A percentile compares a stretch with the other conserved stretches of the same genome.
These are phyloP conservation scores for Apiotrichum porosum DNA, from an alignment of 1,284 basidiomycete species.

Conservation along the genomic window DNA sequence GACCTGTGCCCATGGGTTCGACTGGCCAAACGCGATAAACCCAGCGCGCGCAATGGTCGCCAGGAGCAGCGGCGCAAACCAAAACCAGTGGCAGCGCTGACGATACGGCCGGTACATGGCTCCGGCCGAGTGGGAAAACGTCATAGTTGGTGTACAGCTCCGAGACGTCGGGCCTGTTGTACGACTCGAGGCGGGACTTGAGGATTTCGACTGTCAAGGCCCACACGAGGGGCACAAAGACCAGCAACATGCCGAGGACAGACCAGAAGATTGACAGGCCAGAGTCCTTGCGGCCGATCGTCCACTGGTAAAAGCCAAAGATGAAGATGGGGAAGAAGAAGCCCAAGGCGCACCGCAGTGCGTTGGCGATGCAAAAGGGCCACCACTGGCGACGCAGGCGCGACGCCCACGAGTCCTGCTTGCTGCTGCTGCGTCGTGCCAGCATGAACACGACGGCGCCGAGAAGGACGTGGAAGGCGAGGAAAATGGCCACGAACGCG, in stretches of 20 bases:
- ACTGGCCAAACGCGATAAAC: slow-evolving; percentile 66
- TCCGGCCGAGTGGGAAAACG: slow-evolving; percentile 45
- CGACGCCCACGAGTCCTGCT: slow-evolving; percentile 30
- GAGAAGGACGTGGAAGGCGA: slow-evolving; percentile 55
- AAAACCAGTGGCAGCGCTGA: slow-evolving; percentile 50
- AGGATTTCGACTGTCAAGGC: slow-evolving; percentile 34
- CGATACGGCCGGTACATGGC: slow-evolving; percentile 49
- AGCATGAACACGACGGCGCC: slow-evolving; percentile 51
- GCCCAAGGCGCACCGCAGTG: slow-evolving; percentile 55
- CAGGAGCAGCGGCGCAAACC: slow-evolving; percentile 47
- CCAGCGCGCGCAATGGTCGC: slow-evolving; percentile 56
- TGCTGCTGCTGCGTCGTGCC: slow-evolving; percentile 12
- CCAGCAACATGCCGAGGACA: slow-evolving; percentile 57
- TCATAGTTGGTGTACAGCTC: slow-evolving; percentile 44
- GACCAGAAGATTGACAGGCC: slow-evolving; percentile 68
- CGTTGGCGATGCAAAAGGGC: slow-evolving; percentile 46
- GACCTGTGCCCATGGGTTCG: slow-evolving; percentile 65
- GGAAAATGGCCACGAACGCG: slow-evolving; percentile 58
- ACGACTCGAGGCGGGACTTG: slow-evolving; percentile 29
- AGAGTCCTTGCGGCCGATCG: slow-evolving; percentile 63
- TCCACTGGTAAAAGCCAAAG: slow-evolving; percentile 84
- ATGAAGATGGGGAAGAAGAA: slow-evolving; percentile 64
- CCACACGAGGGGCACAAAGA: slow-evolving; percentile 55
- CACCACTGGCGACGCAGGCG: slow-evolving; percentile 54
- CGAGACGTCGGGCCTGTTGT: slow-evolving; percentile 30